Conservation (phyloP, 768 basidiomycete species). For the Imleria badia region DNA sequence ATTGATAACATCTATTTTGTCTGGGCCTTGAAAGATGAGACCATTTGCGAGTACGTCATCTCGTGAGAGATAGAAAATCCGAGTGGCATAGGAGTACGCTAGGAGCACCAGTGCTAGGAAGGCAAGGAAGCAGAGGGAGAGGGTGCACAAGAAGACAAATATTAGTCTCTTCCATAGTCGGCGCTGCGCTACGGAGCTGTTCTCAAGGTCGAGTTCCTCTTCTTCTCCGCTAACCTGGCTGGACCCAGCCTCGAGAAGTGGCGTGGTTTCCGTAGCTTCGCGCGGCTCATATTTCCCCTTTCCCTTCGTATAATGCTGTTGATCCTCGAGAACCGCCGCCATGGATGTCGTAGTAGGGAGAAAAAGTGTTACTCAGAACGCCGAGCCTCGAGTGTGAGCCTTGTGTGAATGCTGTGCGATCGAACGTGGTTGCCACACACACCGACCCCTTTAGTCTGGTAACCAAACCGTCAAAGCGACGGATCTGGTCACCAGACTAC, state of each 20-base stretch:
- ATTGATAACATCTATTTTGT: constrained; percentile 60
- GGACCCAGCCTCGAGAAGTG: constrained; percentile 28
- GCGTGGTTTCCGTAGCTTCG: constrained; percentile 31
- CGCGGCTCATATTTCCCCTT: constrained; percentile 25
- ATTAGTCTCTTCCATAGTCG: constrained; percentile 35
- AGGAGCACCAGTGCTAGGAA: constrained; percentile 49
- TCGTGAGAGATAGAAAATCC: constrained; percentile 50
- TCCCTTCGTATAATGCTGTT: constrained; percentile 20
- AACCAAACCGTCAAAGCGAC: too few species aligned
- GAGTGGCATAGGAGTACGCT: constrained; percentile 66
- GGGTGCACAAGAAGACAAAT: constrained; percentile 56
- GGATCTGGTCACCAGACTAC: too few species aligned
- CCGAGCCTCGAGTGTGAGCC: constrained; percentile 1
- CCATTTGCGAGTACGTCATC: constrained; percentile 58
- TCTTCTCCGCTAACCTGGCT: constrained; percentile 20
- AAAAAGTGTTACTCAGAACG: background rate
- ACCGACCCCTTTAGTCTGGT: too few species aligned
- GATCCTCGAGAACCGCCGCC: constrained; percentile 17
- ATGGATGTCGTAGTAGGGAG: constrained; percentile 20
- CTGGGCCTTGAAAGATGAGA: constrained; percentile 59
- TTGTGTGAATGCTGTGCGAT: constrained; percentile 1
- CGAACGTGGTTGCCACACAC: constrained; percentile 17
- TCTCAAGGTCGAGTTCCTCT: constrained; percentile 24
- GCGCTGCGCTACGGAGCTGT: constrained; percentile 20
- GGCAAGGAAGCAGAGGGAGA: constrained; percentile 48